Conservation (phyloP, 2,329 filamentous ascomycete genomes). For the Aspergillus clavatus region DNA sequence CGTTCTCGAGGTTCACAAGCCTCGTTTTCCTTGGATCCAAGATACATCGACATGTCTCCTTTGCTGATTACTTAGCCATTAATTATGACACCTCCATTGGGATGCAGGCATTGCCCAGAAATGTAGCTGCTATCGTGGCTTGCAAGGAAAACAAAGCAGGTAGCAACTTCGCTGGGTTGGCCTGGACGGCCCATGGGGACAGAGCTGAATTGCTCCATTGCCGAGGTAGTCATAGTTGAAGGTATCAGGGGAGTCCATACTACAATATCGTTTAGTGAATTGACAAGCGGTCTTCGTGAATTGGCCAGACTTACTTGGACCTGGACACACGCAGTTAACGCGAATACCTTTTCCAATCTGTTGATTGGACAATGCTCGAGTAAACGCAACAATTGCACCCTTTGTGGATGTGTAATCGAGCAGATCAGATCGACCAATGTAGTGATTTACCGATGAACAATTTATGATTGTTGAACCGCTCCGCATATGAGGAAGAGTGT, state of each 20-base stretch:
- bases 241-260: conserved; percentile 75
- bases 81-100: conserved; percentile 56
- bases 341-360: conserved; percentile 66
- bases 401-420: conserved; percentile 74
- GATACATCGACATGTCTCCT: too few relatives aligned
- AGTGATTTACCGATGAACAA: conserved; percentile 78
- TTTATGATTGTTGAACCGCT: conserved; percentile 76
- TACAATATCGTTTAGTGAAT: conserved; percentile 7
- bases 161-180: conserved; percentile 77
- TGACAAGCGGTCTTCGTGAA: background rate
- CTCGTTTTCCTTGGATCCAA: too few relatives aligned
- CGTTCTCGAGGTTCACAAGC: too few relatives aligned
- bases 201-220: conserved; percentile 65
- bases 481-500: conserved; percentile 68
- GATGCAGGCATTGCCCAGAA: conserved; percentile 66
- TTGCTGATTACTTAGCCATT: conserved; percentile 36
- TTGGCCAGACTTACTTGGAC: conserved; percentile 47
- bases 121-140: conserved; percentile 68
- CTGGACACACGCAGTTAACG: conserved; percentile 71
- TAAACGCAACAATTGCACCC: conserved; percentile 74
- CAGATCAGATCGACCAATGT: conserved; percentile 72
- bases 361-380: conserved; percentile 71
- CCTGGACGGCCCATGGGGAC: conserved; percentile 71
- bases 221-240: conserved; percentile 64
- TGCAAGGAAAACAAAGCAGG: conserved; percentile 76